A percentile compares a stretch with the other conserved stretches of the same genome.
phyloP scores from a whole-genome alignment of 2,329 filamentous ascomycete genomes.

The Exophiala bonariae region DNA sequence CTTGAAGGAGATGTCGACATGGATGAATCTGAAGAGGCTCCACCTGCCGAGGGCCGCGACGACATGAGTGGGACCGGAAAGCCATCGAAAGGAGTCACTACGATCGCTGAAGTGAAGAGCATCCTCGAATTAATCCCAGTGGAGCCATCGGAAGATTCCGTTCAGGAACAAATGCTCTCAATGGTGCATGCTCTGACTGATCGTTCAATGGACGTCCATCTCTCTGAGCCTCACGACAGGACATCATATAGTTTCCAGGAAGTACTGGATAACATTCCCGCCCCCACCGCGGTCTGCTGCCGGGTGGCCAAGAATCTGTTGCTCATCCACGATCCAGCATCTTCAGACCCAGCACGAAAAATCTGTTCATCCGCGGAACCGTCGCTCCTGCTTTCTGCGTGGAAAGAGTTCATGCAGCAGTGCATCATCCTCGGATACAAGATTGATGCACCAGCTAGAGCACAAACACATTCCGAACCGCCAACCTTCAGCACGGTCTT shows the following conservation, averaged over 20 bases:
- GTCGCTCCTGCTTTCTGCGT: slow-evolving; percentile 17
- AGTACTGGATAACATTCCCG: slow-evolving; percentile 23
- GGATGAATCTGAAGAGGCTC: slow-evolving; percentile 4
- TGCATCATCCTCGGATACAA: slow-evolving; percentile 14
- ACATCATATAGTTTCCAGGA: slow-evolving; percentile 3
- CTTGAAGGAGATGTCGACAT: neutral
- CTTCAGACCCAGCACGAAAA: slow-evolving; percentile 5
- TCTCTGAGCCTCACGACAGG: neutral
- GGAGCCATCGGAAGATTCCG: slow-evolving; percentile 5
- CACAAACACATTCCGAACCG: no score
- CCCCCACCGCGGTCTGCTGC: slow-evolving; percentile 14
- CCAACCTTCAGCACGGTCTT: no score
- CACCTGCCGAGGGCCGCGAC: neutral
- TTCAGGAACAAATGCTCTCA: slow-evolving; percentile 5
- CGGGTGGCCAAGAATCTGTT: slow-evolving; percentile 13
- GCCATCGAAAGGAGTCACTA: slow-evolving; percentile 34
- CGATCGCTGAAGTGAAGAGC: slow-evolving; percentile 46
- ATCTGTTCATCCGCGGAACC: slow-evolving; percentile 7
- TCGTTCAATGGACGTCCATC: neutral
- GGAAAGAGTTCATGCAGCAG: slow-evolving; percentile 20
- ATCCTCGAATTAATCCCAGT: slow-evolving; percentile 45
- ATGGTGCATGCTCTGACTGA: slow-evolving; percentile 7
- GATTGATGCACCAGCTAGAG: slow-evolving; percentile 1
- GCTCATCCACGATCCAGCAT: neutral
- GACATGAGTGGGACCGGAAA: neutral